These are phyloP conservation scores for Kazachstania psychrophila DNA, from an alignment of 805 yeast species.

Conservation along the genomic window DNA sequence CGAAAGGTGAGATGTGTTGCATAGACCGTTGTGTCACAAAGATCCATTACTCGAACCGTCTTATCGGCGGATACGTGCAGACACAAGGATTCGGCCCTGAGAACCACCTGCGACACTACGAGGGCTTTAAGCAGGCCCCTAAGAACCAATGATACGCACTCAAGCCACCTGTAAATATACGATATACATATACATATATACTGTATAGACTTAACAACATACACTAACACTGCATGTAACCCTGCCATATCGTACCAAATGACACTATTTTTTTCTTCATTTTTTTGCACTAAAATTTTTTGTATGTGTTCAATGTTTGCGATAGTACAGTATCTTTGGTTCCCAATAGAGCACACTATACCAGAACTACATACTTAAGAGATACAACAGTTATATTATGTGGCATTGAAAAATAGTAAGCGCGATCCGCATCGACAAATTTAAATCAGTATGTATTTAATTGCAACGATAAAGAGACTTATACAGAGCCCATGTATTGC, in stretches of 20 bases:
- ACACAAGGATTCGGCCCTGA: conserved; percentile 38
- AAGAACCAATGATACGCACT: background rate
- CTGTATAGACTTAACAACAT: too few species aligned
- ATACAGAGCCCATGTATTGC: too few species aligned
- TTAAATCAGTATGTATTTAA: background rate
- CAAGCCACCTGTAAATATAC: background rate
- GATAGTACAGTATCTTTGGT: too few species aligned
- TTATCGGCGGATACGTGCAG: conserved; percentile 47
- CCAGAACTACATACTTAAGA: too few species aligned
- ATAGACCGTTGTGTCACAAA: conserved; percentile 80
- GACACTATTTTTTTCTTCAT: too few species aligned
- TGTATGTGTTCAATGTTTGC: too few species aligned
- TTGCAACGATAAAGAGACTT: background rate
- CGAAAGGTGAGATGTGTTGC: conserved; percentile 77
- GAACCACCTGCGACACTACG: conserved; percentile 33
- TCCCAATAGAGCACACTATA: too few species aligned
- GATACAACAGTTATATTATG: too few species aligned
- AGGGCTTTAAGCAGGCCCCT: background rate
- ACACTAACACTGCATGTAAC: too few species aligned
- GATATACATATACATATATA: too few species aligned
- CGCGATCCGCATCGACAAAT: conserved; percentile 1
- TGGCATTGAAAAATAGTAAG: background rate
- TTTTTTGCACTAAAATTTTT: too few species aligned
- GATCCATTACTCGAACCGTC: conserved; percentile 62
- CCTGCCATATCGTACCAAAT: too few species aligned